These are phyloP conservation scores for Colletotrichum camelliae DNA, from an alignment of 2,329 filamentous ascomycete genomes.

Conservation along the genomic window DNA sequence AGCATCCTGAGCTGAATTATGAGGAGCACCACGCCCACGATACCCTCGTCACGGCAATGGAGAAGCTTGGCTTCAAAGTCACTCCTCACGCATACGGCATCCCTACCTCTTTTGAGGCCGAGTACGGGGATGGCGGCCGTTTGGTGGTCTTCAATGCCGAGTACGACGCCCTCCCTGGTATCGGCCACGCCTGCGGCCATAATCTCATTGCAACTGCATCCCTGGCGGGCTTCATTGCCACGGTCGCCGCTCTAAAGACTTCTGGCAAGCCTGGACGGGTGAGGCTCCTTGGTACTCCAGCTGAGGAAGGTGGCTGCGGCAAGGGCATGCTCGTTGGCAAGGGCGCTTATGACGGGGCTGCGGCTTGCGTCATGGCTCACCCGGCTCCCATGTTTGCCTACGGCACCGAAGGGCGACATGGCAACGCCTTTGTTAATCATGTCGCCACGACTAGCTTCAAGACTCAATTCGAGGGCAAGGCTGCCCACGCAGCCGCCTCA, in stretches of 20 bases:
- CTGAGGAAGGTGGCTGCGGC: background rate
- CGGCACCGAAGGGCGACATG: background rate
- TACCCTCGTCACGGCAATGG: background rate
- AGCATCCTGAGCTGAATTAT: background rate
- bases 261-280: background rate
- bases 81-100: background rate
- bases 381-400: background rate
- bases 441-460: background rate
- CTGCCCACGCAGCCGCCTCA: conserved; percentile 39
- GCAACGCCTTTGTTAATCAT: background rate
- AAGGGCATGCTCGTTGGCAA: background rate
- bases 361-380: background rate
- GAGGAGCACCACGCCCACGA: background rate
- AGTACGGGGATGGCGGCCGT: background rate
- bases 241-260: background rate
- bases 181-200: background rate
- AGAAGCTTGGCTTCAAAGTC: background rate
- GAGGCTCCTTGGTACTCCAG: background rate
- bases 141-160: background rate
- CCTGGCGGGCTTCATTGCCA: background rate
- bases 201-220: background rate
- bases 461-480: background rate
- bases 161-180: background rate
- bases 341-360: background rate
- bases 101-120: background rate